Evolutionary conservation across 164 flowering plant species (phyloP).

Genomic region (Liquidambar formosana): DNA sequence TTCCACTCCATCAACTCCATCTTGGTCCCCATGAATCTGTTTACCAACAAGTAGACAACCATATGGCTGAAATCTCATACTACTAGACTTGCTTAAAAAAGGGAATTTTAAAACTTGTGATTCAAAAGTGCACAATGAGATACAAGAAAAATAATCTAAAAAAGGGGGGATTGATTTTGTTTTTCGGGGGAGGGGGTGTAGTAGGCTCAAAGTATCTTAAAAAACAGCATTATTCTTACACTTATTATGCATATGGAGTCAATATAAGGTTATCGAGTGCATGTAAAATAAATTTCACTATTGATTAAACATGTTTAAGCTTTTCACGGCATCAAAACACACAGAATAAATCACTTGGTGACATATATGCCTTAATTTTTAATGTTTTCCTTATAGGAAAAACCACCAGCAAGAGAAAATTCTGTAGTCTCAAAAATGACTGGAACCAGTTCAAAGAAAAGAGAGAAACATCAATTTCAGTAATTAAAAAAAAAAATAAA

Average conservation of each 20-base stretch:
- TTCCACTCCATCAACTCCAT: constrained; percentile 21
- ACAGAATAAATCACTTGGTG: not conserved
- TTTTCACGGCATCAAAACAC: not conserved
- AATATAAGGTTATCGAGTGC: not conserved
- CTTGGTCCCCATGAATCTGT: constrained; percentile 37
- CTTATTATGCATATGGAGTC: not conserved
- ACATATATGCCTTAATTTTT: not conserved
- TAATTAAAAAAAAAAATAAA: not conserved
- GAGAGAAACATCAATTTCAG: not conserved
- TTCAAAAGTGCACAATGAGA: not conserved
- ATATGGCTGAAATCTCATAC: constrained; percentile 12
- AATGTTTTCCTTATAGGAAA: not conserved
- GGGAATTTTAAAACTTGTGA: not conserved
- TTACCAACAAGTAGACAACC: constrained; percentile 14
- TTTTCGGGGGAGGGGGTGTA: too few species aligned
- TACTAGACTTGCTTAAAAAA: constrained; percentile 8
- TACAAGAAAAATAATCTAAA: not conserved
- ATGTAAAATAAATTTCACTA: not conserved
- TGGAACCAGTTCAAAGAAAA: not conserved
- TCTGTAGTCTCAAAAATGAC: too few species aligned
- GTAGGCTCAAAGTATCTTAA: not conserved
- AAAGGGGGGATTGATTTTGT: too few species aligned
- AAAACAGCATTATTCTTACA: not conserved
- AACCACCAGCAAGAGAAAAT: too few species aligned
- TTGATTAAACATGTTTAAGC: not conserved